A percentile compares a stretch with the other conserved stretches of the same genome.
Evolutionary conservation across 345 rosid genomes (phyloP).

Genomic region (Aquilaria sinensis): DNA sequence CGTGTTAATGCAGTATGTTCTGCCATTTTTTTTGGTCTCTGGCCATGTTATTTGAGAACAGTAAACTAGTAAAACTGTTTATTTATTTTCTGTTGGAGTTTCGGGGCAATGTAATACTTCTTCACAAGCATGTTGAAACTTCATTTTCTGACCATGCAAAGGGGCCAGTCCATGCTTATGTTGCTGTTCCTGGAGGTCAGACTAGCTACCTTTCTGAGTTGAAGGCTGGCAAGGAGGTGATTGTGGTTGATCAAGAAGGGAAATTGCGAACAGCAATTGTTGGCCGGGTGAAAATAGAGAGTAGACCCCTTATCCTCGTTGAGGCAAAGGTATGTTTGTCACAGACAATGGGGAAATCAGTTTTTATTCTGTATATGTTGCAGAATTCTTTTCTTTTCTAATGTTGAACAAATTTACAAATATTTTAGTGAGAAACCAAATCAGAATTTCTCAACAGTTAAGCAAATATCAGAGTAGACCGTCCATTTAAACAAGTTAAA

Average conservation of each 20-base stretch:
- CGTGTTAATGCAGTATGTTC: constrained; percentile 82
- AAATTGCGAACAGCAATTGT: constrained; percentile 53
- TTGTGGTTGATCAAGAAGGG: constrained; percentile 61
- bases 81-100: background rate
- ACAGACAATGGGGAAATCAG: background rate
- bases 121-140: background rate
- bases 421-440: too few relatives aligned
- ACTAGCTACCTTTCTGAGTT: constrained; percentile 88
- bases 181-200: constrained; percentile 72
- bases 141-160: constrained; percentile 16
- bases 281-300: constrained; percentile 86
- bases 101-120: too few relatives aligned
- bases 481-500: too few relatives aligned
- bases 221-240: constrained; percentile 67
- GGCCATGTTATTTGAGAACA: background rate
- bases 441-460: too few relatives aligned
- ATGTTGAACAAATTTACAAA: background rate
- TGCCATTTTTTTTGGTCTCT: background rate
- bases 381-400: background rate
- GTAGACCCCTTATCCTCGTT: constrained; percentile 60
- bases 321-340: constrained; percentile 61
- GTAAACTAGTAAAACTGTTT: background rate
- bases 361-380: background rate
- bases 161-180: constrained; percentile 92
- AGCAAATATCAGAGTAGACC: too few relatives aligned